Percentiles rank a stretch among this genome's conserved stretches.
Evolutionary conservation across 129 eudicot species (phyloP).

Genomic region (Mikania micrantha): DNA sequence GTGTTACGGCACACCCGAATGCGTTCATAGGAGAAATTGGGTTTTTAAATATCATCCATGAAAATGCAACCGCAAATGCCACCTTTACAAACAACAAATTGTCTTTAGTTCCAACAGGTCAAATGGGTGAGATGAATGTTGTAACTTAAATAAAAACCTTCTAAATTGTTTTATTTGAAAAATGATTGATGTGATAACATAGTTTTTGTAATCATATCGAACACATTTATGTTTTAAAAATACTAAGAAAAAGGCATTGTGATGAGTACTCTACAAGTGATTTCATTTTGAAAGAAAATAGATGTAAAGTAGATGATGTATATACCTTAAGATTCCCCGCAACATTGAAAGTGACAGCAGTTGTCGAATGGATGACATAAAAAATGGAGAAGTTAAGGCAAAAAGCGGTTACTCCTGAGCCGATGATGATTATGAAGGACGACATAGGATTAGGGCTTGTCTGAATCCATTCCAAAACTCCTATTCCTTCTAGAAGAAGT

Average conservation of each 20-base stretch:
- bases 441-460: slow-evolving; percentile 43
- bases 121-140: neutral
- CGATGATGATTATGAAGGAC: slow-evolving; percentile 61
- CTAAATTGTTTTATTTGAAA: neutral
- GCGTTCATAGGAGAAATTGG: slow-evolving; percentile 86
- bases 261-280: too few species aligned
- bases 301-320: neutral
- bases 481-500: slow-evolving; percentile 77
- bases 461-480: slow-evolving; percentile 63
- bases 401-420: slow-evolving; percentile 85
- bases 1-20: slow-evolving; percentile 72
- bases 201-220: neutral
- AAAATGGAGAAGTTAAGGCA: slow-evolving; percentile 94
- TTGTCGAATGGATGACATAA: slow-evolving; percentile 91
- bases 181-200: neutral
- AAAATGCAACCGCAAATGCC: slow-evolving; percentile 86
- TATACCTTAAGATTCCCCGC: slow-evolving; percentile 95
- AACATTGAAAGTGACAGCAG: slow-evolving; percentile 95
- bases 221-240: neutral
- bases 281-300: too few species aligned
- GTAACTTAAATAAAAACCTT: neutral
- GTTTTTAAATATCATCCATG: slow-evolving; percentile 88
- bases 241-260: neutral
- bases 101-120: neutral
- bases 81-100: slow-evolving; percentile 41